Evolutionary conservation across 257 asterid species (phyloP).

Genomic region (Lycium ferocissimum): DNA sequence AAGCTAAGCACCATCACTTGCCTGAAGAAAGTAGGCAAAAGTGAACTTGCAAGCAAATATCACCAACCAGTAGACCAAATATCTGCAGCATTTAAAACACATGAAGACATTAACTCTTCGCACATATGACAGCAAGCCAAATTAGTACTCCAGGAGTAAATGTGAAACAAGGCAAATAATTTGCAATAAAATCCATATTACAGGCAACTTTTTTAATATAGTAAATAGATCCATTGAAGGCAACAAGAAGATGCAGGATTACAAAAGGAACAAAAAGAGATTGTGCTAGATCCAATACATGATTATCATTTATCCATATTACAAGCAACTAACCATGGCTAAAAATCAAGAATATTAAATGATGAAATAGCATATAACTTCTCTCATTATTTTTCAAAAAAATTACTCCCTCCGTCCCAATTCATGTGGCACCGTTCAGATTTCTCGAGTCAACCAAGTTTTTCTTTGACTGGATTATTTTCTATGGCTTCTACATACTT

Average conservation of each 20-base stretch:
- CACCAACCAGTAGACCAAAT: constrained; percentile 91
- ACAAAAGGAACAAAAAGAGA: neutral
- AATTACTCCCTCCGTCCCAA: too few relatives aligned
- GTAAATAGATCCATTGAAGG: neutral
- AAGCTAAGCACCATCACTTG: constrained; percentile 48
- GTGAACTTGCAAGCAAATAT: constrained; percentile 90
- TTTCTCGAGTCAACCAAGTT: too few relatives aligned
- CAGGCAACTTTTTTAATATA: neutral
- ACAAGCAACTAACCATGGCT: neutral
- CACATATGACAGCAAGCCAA: neutral
- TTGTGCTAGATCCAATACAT: neutral
- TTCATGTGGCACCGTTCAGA: too few relatives aligned
- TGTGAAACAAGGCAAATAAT: constrained; percentile 11
- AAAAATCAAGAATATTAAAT: neutral
- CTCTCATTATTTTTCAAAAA: neutral
- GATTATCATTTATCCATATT: neutral
- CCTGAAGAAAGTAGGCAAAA: constrained; percentile 98
- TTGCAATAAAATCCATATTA: neutral
- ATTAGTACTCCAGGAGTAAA: neutral
- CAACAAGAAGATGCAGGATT: neutral
- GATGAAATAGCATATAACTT: neutral
- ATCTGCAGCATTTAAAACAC: constrained; percentile 58
- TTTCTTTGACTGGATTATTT: too few relatives aligned
- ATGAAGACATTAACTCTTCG: neutral
- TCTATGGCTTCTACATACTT: too few relatives aligned